Evolutionary conservation across 2,329 filamentous ascomycete species (phyloP), one percentile per base, ranked within the genome.

Genomic region (Hypoxylon sp.): DNA sequence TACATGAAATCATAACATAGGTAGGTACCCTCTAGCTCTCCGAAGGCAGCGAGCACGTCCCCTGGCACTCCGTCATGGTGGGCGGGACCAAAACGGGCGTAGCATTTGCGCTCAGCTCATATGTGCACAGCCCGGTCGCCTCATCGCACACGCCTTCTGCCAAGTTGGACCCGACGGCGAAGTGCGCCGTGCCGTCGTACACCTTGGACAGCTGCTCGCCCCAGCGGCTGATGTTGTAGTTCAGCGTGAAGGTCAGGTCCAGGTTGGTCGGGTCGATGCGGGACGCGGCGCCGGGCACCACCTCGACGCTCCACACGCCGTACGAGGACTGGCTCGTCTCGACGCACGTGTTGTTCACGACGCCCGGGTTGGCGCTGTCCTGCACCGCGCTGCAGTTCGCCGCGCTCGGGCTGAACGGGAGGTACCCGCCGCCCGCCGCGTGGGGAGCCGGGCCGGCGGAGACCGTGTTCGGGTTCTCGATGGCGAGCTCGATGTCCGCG

Each of bases 391-490:
- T 62, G 62, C 67, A 72, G 47, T 62, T 64, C 42, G 62, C 67
- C 44, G 62, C 46, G 60, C 67, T 70, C 17, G 61, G 55, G 3
- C 6, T 13, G 46, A 72, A 70, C 10, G 67, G n/a, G 2, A 68
- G 31, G 62, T 72, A 70, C n/a, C 68, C 70, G 15, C 65, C 65
- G 42, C 67, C 65, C 1, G 47, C 59, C 3, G 62, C 67, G 59
- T 57, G 53, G 5, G 67, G 69, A 21, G 61, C 61, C 8, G 61
- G 58, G 3, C 64, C 67, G 11, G 69, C 69, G 3, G 67, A 59
- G 11, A 67, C 65, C 17, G 21, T 58, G 56, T 72, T 70, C 35
- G 67, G 70, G 57, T 72, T 72, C 42, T 21, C 37, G 52, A 72
- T 53, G 2, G 52, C 52, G 5, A 72, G 42, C 37, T 48, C 32